Percentiles rank a stretch among this genome's conserved stretches.
Conservation (phyloP, 768 basidiomycete genomes). For the Rhodotorula sphaerocarpa region DNA sequence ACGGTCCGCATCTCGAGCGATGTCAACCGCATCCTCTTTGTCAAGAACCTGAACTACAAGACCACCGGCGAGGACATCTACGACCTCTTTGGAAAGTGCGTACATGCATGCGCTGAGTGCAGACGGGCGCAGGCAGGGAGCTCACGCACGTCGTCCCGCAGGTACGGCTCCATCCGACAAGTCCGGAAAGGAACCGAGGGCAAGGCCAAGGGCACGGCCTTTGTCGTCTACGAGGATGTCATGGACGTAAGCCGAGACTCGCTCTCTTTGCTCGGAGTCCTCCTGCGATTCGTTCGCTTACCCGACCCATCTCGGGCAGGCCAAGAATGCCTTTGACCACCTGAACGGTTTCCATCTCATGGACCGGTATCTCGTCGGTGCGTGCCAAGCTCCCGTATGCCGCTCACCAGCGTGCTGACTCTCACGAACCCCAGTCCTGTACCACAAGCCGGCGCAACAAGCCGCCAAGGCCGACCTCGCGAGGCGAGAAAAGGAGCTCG, state of each 20-base stretch:
- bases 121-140: neutral
- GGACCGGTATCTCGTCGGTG: conserved; percentile 87
- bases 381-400: conserved; percentile 27
- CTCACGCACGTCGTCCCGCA: too few species aligned
- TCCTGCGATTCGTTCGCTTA: too few species aligned
- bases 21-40: conserved; percentile 83
- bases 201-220: conserved; percentile 92
- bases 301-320: conserved; percentile 49
- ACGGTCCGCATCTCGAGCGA: conserved; percentile 71
- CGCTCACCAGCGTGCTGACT: neutral
- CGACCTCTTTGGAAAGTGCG: conserved; percentile 77
- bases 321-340: conserved; percentile 92
- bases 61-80: conserved; percentile 74
- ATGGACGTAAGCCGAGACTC: conserved; percentile 78
- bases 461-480: conserved; percentile 87
- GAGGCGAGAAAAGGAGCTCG: conserved; percentile 80
- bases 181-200: conserved; percentile 84
- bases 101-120: neutral
- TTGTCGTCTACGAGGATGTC: conserved; percentile 91
- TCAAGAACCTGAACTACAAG: conserved; percentile 85
- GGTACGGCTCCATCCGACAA: conserved; percentile 88
- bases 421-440: conserved; percentile 55
- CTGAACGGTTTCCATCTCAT: conserved; percentile 96
- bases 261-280: conserved; percentile 41
- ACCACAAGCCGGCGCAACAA: conserved; percentile 89